Evolutionary conservation across 2,329 filamentous ascomycete species (phyloP).

Genomic region (Rhynchosporium secalis): DNA sequence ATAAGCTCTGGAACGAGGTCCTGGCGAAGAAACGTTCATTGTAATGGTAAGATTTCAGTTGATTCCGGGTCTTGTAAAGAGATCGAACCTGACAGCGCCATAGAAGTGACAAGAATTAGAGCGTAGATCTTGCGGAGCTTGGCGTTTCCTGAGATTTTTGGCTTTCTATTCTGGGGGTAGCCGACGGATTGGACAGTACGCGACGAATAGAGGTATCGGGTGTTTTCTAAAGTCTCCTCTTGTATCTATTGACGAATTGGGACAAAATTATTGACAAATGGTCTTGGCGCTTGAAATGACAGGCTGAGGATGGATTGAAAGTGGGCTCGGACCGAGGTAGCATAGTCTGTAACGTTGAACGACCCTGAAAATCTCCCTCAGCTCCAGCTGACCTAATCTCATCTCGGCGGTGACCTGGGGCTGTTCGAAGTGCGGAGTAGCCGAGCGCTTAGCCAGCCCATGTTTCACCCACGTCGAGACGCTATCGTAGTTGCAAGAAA

Average conservation of each 20-base stretch:
- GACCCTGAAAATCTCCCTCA: conserved; percentile 14
- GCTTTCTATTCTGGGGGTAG: conserved; percentile 1
- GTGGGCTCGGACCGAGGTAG: conserved; percentile 25
- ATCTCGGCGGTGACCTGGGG: neutral
- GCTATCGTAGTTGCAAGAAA: neutral
- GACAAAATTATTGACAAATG: conserved; percentile 24
- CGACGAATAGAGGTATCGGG: neutral
- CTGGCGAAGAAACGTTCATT: conserved; percentile 15
- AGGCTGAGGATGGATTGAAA: conserved; percentile 26
- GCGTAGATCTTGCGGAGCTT: neutral
- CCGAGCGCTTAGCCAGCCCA: conserved; percentile 23
- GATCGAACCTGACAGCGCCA: conserved; percentile 3
- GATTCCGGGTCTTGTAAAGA: neutral
- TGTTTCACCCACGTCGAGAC: conserved; percentile 8
- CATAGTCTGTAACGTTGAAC: conserved; percentile 37
- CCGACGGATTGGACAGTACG: neutral
- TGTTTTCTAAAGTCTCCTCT: conserved; percentile 1
- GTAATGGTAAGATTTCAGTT: conserved; percentile 17
- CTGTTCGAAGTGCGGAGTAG: conserved; percentile 14
- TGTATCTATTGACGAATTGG: neutral
- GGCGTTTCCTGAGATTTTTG: neutral
- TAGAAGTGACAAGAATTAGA: neutral
- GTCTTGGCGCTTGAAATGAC: conserved; percentile 27
- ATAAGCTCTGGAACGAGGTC: conserved; percentile 43
- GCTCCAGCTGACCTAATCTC: conserved; percentile 3